phyloP scores from a whole-genome alignment of 2,329 filamentous ascomycete species.

The Ophiostoma himal-ulmi region DNA sequence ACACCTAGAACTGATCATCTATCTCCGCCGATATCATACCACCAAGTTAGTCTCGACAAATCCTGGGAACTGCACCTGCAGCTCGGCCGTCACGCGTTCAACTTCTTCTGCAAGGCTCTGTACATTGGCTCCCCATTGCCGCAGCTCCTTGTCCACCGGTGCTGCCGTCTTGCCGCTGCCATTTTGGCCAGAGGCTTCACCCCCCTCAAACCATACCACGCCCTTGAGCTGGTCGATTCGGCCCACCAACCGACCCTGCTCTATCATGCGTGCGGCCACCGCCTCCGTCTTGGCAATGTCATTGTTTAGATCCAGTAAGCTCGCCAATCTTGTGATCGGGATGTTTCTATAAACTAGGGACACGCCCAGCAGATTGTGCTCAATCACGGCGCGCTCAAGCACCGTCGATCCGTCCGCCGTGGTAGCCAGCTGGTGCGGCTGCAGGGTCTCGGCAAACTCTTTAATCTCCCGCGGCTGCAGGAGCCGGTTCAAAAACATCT shows the following conservation, averaged over 20 bases:
- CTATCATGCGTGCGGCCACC: constrained; percentile 91
- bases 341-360: constrained; percentile 77
- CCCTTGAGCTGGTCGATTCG: constrained; percentile 91
- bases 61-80: constrained; percentile 73
- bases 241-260: constrained; percentile 81
- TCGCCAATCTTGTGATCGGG: constrained; percentile 65
- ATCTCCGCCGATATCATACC: background rate
- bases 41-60: constrained; percentile 18
- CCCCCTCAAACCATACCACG: constrained; percentile 77
- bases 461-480: constrained; percentile 76
- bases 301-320: constrained; percentile 60
- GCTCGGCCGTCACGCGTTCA: constrained; percentile 73
- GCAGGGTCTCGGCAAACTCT: constrained; percentile 73
- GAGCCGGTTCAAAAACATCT: constrained; percentile 91
- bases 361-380: constrained; percentile 88
- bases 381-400: constrained; percentile 84
- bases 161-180: constrained; percentile 60
- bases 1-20: background rate
- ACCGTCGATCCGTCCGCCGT: constrained; percentile 91
- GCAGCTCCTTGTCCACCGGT: constrained; percentile 63
- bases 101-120: constrained; percentile 73
- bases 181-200: constrained; percentile 63
- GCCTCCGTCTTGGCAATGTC: constrained; percentile 77
- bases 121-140: constrained; percentile 85
- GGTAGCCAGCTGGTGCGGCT: constrained; percentile 82